phyloP scores from a whole-genome alignment of 1,284 basidiomycete genomes.

The Boletus subluridellus region DNA sequence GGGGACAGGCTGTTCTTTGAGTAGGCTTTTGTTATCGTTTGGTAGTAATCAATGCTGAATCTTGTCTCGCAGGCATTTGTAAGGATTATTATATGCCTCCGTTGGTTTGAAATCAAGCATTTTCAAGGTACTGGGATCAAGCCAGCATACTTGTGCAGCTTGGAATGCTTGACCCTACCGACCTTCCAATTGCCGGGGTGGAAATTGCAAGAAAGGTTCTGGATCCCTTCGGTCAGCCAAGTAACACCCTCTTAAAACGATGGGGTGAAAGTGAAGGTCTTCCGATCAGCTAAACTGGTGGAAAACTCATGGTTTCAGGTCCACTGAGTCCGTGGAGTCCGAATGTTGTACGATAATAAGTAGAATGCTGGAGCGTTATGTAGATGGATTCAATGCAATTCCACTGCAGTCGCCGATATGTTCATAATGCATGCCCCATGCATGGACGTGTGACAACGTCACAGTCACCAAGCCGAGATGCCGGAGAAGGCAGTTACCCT shows the following conservation, averaged over 20 bases:
- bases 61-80: constrained; percentile 23
- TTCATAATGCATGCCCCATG: too few species aligned
- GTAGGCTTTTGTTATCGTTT: constrained; percentile 30
- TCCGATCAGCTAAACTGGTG: constrained; percentile 19
- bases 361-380: not conserved
- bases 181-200: constrained; percentile 40
- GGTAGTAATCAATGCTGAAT: not conserved
- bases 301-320: not conserved
- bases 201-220: constrained; percentile 43
- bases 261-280: constrained; percentile 43
- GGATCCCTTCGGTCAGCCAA: constrained; percentile 42
- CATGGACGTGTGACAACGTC: too few species aligned
- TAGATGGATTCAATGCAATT: not conserved
- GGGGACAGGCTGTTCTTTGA: constrained; percentile 54
- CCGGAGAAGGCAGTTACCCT: too few species aligned
- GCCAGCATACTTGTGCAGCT: constrained; percentile 45
- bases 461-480: not conserved
- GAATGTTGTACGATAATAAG: too few species aligned
- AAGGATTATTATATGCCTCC: not conserved
- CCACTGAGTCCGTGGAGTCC: not conserved
- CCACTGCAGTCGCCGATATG: not conserved
- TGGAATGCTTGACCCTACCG: constrained; percentile 35
- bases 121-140: constrained; percentile 46
- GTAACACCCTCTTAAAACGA: constrained; percentile 38
- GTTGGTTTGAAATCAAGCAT: not conserved